Base-by-base conservation (phyloP, 768 basidiomycete genomes). In the Obba rivulosa region DNA sequence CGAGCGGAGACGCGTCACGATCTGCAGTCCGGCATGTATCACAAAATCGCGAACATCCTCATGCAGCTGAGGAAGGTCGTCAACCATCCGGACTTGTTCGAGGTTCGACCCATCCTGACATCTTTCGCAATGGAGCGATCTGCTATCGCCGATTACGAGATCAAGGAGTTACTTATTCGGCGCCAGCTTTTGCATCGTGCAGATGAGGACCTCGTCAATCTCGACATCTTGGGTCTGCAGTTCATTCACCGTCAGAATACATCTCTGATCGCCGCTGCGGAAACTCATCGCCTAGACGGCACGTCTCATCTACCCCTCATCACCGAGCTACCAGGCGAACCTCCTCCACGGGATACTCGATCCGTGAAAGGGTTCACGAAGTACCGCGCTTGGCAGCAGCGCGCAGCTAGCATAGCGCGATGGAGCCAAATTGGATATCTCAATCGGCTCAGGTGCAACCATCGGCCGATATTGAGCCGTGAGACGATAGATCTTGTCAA, bases 1-100 rank as follows among this genome's bases (percentile, higher is more conserved):
- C 80, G 92, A 23, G 79, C 87, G 1, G 83, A 91, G 45, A 96
- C 92, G 2, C 78, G 79, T 23, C 81, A 85, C 53, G 90, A 89
- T 17, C 73, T 96, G 40, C 73, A 83, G 18, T 91, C 92, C 2
- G 94, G 93, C 3, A 75, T 88, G 3, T 91, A 91, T 59, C 86
- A 87, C 66, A 87, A 87, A 67, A 86, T 91, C 38, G 88, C 88
- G 57, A 99, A 99, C 62, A 83, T 95, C 48, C 78, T 98, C 51
- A 99, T 98, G 96, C 96, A 99, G 64, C 77, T 98, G 3, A 85
- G 96, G 47, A 97, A 98, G 71, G 91, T 95, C 37, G 92, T 92
- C 72, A 93, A 90, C 47, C 92, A 97, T 65, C 95, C 94, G 0
- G 87, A 93, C 66, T 73, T 93, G 9, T 94, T 95, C 62, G 89